Evolutionary conservation across 331 rosid species (phyloP).

Genomic region (Cydonia oblonga): DNA sequence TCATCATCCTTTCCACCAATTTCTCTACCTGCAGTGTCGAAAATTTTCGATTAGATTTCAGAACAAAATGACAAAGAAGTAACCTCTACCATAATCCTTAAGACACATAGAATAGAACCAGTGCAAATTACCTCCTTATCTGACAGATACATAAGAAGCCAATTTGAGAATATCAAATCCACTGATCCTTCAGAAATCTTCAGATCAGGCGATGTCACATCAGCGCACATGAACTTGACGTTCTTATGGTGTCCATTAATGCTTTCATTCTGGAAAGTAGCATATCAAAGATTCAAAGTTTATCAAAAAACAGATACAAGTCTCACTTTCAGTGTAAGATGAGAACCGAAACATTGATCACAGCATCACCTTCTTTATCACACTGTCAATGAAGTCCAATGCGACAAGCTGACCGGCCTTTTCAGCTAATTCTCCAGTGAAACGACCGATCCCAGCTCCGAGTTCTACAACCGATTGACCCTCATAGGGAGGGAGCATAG

Average conservation of each 20-base stretch:
- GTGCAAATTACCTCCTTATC: conserved; percentile 56
- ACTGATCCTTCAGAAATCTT: conserved; percentile 53
- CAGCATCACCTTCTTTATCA: conserved; percentile 61
- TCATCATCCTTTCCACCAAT: conserved; percentile 66
- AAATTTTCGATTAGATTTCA: neutral
- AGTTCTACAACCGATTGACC: conserved; percentile 79
- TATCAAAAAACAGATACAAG: neutral
- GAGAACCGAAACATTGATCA: neutral
- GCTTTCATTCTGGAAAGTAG: conserved; percentile 60
- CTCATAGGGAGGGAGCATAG: conserved; percentile 61
- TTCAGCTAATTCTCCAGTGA: conserved; percentile 74
- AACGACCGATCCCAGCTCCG: conserved; percentile 96
- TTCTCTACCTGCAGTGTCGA: conserved; percentile 44
- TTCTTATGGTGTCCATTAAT: conserved; percentile 71
- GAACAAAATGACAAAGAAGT: neutral
- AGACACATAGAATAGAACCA: neutral
- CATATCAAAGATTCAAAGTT: neutral
- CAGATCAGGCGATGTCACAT: conserved; percentile 70
- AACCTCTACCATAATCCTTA: neutral
- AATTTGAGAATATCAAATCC: conserved; percentile 83
- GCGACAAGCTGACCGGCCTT: conserved; percentile 81
- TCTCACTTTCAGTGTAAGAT: neutral
- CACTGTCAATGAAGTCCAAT: conserved; percentile 81
- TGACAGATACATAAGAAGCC: conserved; percentile 95
- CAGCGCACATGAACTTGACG: conserved; percentile 75